Conservation (phyloP, 2,329 filamentous ascomycete genomes). For the Pseudopyricularia cyperi region DNA sequence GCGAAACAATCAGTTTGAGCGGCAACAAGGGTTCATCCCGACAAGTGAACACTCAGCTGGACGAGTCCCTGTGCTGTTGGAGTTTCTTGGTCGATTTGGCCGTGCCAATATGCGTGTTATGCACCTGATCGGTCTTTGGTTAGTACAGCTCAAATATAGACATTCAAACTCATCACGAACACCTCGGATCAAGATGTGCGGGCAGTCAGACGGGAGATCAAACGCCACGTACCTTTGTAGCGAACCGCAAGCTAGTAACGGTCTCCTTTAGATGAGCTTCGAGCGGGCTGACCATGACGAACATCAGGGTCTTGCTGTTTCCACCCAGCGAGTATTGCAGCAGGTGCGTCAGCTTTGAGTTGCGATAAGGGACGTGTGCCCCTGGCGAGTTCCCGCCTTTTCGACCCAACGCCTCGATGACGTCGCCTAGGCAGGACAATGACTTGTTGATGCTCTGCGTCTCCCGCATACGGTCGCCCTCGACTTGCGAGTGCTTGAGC, state of each 20-base stretch:
- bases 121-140: slow-evolving; percentile 34
- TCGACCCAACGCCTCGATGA: slow-evolving; percentile 76
- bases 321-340: slow-evolving; percentile 90
- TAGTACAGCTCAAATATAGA: not conserved
- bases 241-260: slow-evolving; percentile 87
- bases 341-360: slow-evolving; percentile 92
- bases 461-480: slow-evolving; percentile 79
- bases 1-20: not conserved
- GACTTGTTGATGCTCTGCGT: slow-evolving; percentile 97
- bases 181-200: too few relatives aligned
- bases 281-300: slow-evolving; percentile 92
- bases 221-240: slow-evolving; percentile 66
- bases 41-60: not conserved
- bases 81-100: slow-evolving; percentile 63
- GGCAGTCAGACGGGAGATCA: slow-evolving; percentile 6
- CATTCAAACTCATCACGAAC: too few relatives aligned
- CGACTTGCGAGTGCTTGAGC: slow-evolving; percentile 73
- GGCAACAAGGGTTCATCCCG: not conserved
- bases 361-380: slow-evolving; percentile 81
- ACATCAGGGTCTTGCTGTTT: slow-evolving; percentile 97
- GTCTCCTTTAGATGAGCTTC: slow-evolving; percentile 88
- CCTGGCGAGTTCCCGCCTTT: slow-evolving; percentile 24
- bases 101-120: slow-evolving; percentile 86
- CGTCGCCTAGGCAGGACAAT: slow-evolving; percentile 81
- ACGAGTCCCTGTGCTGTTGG: slow-evolving; percentile 22